phyloP scores from a whole-genome alignment of 1,284 basidiomycete genomes.

The Phellinidium pouzarii region DNA sequence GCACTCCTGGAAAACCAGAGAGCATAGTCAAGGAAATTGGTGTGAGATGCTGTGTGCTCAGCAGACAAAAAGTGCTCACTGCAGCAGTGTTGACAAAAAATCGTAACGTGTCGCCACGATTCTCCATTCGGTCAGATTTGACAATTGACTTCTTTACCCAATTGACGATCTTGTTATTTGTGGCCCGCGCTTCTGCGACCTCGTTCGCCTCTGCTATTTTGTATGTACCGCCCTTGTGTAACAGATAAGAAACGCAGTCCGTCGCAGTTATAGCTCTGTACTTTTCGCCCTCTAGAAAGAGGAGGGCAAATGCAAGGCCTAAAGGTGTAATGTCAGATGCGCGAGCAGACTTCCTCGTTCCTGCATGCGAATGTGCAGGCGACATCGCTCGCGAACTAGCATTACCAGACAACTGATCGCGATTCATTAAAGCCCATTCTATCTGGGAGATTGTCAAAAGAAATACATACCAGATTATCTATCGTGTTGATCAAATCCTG shows the following conservation, averaged over 20 bases:
- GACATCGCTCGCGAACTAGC: conserved; percentile 13
- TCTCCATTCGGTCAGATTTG: conserved; percentile 31
- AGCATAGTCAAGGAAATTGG: neutral
- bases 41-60: no score
- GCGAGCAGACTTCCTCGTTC: conserved; percentile 21
- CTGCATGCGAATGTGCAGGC: conserved; percentile 21
- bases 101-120: conserved; percentile 32
- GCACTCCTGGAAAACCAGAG: conserved; percentile 31
- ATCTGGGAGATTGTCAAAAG: neutral
- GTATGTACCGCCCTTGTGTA: conserved; percentile 25
- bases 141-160: conserved; percentile 40
- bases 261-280: conserved; percentile 33
- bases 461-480: conserved; percentile 23
- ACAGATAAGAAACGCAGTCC: conserved; percentile 37
- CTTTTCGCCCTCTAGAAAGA: conserved; percentile 36
- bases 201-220: conserved; percentile 28
- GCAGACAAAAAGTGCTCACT: conserved; percentile 23
- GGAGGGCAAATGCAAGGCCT: conserved; percentile 35
- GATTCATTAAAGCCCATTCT: neutral
- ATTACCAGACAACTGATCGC: neutral
- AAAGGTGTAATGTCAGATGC: conserved; percentile 22
- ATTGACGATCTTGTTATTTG: conserved; percentile 35
- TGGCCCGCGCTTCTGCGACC: conserved; percentile 24
- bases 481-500: conserved; percentile 19
- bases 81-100: conserved; percentile 38